phyloP scores from a whole-genome alignment of 108 stramenopile species.

The Heterococcus sp. region DNA sequence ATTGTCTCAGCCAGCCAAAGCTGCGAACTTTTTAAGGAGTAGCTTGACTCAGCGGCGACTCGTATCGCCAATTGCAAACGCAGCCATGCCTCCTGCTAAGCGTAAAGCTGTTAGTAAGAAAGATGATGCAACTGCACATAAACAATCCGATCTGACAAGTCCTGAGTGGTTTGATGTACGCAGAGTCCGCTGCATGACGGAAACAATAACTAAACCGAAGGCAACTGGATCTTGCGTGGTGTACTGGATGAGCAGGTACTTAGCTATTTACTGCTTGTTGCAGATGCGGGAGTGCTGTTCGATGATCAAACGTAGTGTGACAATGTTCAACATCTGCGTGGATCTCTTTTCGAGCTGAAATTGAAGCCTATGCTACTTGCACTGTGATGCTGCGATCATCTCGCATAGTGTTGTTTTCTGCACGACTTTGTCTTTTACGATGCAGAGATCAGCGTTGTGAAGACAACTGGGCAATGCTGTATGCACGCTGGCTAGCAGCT shows the following conservation, averaged over 20 bases:
- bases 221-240: conserved; percentile 59
- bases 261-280: too few species aligned
- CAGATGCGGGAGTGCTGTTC: too few species aligned
- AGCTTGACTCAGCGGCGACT: too few species aligned
- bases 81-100: background rate
- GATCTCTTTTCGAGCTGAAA: too few species aligned
- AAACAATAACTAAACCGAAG: background rate
- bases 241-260: conserved; percentile 99
- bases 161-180: conserved; percentile 9
- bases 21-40: too few species aligned
- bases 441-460: conserved; percentile 80
- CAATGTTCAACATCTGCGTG: too few species aligned
- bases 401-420: too few species aligned
- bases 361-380: too few species aligned
- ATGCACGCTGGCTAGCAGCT: conserved; percentile 52
- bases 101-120: background rate
- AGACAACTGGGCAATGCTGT: conserved; percentile 93
- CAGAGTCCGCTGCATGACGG: background rate
- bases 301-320: too few species aligned
- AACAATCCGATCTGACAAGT: background rate
- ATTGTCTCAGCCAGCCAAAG: background rate
- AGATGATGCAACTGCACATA: background rate
- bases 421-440: too few species aligned
- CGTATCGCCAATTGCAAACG: background rate
- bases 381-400: too few species aligned